Percentiles rank a stretch among this genome's conserved stretches.
phyloP scores from a whole-genome alignment of 2,329 filamentous ascomycete genomes.

The Sporothrix luriei region DNA sequence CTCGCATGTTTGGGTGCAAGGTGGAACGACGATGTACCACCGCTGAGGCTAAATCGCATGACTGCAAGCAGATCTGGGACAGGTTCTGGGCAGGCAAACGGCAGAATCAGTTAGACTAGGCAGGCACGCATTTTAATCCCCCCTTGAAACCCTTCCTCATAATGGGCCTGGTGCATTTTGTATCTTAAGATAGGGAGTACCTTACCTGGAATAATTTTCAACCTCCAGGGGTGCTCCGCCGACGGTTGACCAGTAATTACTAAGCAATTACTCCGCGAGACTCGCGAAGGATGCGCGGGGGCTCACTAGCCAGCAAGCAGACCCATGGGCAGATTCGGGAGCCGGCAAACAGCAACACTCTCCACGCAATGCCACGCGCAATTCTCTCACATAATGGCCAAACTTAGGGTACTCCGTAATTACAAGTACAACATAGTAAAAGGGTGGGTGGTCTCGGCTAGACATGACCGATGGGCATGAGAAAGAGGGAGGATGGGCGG shows the following conservation, averaged over 20 bases:
- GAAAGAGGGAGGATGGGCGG: background rate
- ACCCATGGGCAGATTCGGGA: slow-evolving; percentile 13
- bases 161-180: no score
- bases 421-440: background rate
- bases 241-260: background rate
- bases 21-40: slow-evolving; percentile 35
- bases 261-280: slow-evolving; percentile 24
- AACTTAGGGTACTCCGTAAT: background rate
- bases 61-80: slow-evolving; percentile 19
- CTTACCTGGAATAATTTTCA: background rate
- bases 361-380: background rate
- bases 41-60: slow-evolving; percentile 36
- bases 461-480: slow-evolving; percentile 15
- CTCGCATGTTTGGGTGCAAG: background rate
- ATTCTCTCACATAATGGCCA: background rate
- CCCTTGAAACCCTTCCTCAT: no score
- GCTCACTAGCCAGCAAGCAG: background rate
- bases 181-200: no score
- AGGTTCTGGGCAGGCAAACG: slow-evolving; percentile 4
- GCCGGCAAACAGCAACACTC: slow-evolving; percentile 1
- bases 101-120: no score
- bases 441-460: background rate
- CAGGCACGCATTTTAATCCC: background rate
- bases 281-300: background rate
- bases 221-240: slow-evolving; percentile 1